These are phyloP conservation scores for Melampsora americana DNA, from an alignment of 1,284 basidiomycete genomes.

Conservation along the genomic window DNA sequence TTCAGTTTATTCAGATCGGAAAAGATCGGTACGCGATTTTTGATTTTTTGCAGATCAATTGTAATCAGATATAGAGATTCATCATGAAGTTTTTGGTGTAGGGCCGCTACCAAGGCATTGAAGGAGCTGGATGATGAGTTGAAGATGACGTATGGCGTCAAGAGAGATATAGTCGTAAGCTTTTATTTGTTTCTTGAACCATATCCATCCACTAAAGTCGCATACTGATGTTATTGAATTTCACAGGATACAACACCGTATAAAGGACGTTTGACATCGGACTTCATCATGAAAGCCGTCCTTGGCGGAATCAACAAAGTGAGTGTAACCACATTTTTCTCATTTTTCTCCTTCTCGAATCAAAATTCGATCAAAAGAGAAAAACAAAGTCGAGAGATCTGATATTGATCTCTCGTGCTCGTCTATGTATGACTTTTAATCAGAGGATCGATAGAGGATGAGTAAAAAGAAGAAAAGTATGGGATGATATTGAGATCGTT, in stretches of 20 bases:
- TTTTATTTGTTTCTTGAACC: neutral
- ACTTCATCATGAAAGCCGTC: constrained; percentile 33
- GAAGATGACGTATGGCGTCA: neutral
- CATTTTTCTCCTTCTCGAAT: neutral
- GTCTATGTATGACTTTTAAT: no score
- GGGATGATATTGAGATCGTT: no score
- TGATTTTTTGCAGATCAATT: neutral
- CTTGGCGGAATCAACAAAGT: constrained; percentile 42
- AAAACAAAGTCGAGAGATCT: no score
- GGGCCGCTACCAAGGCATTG: constrained; percentile 25
- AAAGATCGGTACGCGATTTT: constrained; percentile 3
- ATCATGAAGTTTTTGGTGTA: neutral
- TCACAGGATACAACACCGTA: constrained; percentile 39
- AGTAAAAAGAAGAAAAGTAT: no score
- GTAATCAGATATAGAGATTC: neutral
- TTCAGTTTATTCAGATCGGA: constrained; percentile 64
- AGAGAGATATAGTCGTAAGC: constrained; percentile 40
- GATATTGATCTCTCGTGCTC: no score
- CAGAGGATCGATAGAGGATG: no score
- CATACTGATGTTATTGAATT: neutral
- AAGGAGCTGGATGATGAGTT: constrained; percentile 38
- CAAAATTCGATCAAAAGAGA: no score
- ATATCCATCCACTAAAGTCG: neutral
- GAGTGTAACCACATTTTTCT: neutral
- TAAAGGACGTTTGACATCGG: constrained; percentile 28